These are phyloP conservation scores for Pecoramyces ruminantium DNA, from an alignment of 192 early-diverging fungal species.

Conservation along the genomic window DNA sequence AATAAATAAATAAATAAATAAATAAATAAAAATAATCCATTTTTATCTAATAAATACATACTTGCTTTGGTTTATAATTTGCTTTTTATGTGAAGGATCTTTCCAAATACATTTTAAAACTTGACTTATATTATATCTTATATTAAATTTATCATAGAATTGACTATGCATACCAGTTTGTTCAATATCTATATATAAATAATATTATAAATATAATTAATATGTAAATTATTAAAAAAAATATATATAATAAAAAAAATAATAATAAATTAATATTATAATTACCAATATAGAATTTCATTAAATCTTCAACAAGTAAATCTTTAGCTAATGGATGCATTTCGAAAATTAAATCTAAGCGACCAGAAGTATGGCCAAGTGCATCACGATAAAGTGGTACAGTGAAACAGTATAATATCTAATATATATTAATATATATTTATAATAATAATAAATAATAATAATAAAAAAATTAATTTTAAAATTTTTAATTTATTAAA, in stretches of 20 bases:
- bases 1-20: neutral
- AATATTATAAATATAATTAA: neutral
- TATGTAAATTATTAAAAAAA: neutral
- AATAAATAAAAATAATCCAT: neutral
- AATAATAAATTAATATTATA: too few relatives aligned
- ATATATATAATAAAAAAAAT: too few relatives aligned
- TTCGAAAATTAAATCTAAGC: constrained; percentile 37
- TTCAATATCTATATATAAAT: constrained; percentile 56
- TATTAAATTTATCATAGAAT: constrained; percentile 98
- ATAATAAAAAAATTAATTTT: too few relatives aligned
- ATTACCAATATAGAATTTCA: constrained; percentile 79
- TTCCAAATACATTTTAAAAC: constrained; percentile 70
- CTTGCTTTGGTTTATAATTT: constrained; percentile 40
- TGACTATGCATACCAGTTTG: constrained; percentile 79
- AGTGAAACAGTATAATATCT: constrained; percentile 70
- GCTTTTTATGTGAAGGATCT: constrained; percentile 48
- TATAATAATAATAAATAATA: too few relatives aligned
- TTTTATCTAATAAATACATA: too few relatives aligned
- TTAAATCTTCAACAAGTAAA: constrained; percentile 62
- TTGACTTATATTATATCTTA: constrained; percentile 87
- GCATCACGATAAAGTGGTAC: constrained; percentile 34
- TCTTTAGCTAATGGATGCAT: constrained; percentile 55
- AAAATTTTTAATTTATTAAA: too few relatives aligned
- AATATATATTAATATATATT: constrained; percentile 1
- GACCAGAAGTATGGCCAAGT: constrained; percentile 13